Percentiles rank a stretch among this genome's conserved stretches.
Conservation (phyloP, 2,329 filamentous ascomycete species). For the Graphium sp. region DNA sequence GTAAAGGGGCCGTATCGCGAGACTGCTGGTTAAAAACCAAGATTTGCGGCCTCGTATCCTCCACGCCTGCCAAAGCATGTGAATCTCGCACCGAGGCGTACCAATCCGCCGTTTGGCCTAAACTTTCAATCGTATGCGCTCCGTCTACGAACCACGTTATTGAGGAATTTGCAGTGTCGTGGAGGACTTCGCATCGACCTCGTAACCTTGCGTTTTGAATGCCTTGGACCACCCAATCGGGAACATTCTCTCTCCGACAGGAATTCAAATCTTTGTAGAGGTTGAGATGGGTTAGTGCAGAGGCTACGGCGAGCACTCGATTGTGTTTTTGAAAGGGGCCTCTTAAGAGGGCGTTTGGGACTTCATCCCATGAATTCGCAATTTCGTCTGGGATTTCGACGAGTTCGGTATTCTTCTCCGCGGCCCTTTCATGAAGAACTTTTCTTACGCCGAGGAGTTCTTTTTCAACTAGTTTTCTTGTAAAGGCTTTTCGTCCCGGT, state of each 20-base stretch:
- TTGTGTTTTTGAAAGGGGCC: slow-evolving; percentile 41
- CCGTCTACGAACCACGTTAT: slow-evolving; percentile 73
- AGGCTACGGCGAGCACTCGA: slow-evolving; percentile 35
- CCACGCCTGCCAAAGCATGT: slow-evolving; percentile 19
- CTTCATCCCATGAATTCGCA: slow-evolving; percentile 22
- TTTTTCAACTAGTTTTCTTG: slow-evolving; percentile 12
- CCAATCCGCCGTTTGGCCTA: slow-evolving; percentile 63
- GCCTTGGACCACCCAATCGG: slow-evolving; percentile 38
- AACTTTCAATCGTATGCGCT: slow-evolving; percentile 74
- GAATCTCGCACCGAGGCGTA: too few species aligned
- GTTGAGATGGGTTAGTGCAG: slow-evolving; percentile 40
- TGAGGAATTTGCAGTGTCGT: slow-evolving; percentile 17
- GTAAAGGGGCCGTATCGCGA: slow-evolving; percentile 52
- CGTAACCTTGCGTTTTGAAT: slow-evolving; percentile 51
- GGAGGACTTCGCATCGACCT: slow-evolving; percentile 60
- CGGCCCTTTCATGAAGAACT: slow-evolving; percentile 42
- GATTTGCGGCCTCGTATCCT: slow-evolving; percentile 18
- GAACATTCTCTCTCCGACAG: slow-evolving; percentile 6
- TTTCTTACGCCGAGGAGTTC: slow-evolving; percentile 17
- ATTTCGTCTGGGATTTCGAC: slow-evolving; percentile 21
- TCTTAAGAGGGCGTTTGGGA: slow-evolving; percentile 20
- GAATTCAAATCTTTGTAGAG: too few species aligned
- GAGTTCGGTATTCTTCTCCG: slow-evolving; percentile 31
- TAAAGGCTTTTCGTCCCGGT: slow-evolving; percentile 23
- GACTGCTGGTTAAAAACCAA: slow-evolving; percentile 92